Evolutionary conservation across 2,329 filamentous ascomycete genomes (phyloP).

Genomic region (Epichloe gansuensis): DNA sequence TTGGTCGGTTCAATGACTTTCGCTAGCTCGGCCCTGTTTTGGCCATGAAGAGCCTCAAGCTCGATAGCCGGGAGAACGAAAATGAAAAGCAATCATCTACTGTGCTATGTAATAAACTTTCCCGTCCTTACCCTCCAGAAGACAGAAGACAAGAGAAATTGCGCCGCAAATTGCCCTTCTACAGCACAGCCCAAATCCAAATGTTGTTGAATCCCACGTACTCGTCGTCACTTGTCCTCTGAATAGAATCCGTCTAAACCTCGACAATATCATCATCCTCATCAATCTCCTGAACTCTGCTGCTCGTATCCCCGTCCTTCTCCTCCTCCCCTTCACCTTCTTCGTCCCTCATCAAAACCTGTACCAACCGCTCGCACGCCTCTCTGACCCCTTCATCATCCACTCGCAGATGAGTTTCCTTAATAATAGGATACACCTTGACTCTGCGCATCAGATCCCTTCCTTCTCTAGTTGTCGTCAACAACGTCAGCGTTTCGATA

Average conservation of each 20-base stretch:
- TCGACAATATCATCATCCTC: conserved; percentile 45
- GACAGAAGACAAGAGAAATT: neutral
- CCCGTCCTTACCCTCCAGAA: neutral
- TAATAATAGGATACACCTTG: conserved; percentile 78
- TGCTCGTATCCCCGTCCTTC: conserved; percentile 20
- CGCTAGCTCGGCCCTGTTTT: neutral
- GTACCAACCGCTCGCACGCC: conserved; percentile 78
- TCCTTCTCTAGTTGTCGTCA: conserved; percentile 67
- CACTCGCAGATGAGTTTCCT: conserved; percentile 71
- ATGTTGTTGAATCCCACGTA: neutral
- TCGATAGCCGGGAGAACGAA: neutral
- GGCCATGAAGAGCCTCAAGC: neutral
- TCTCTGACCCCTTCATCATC: conserved; percentile 72
- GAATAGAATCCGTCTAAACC: conserved; percentile 26
- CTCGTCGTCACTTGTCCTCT: neutral
- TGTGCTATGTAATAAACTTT: neutral
- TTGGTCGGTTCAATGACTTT: neutral
- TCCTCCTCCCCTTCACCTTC: conserved; percentile 29
- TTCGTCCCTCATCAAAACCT: conserved; percentile 77
- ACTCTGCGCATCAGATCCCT: conserved; percentile 62
- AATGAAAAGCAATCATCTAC: neutral
- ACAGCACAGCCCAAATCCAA: neutral
- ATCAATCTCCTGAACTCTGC: conserved; percentile 32
- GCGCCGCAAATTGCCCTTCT: neutral
- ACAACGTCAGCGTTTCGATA: conserved; percentile 72